Conservation (phyloP, 345 rosid species). For the Isatis tinctoria region DNA sequence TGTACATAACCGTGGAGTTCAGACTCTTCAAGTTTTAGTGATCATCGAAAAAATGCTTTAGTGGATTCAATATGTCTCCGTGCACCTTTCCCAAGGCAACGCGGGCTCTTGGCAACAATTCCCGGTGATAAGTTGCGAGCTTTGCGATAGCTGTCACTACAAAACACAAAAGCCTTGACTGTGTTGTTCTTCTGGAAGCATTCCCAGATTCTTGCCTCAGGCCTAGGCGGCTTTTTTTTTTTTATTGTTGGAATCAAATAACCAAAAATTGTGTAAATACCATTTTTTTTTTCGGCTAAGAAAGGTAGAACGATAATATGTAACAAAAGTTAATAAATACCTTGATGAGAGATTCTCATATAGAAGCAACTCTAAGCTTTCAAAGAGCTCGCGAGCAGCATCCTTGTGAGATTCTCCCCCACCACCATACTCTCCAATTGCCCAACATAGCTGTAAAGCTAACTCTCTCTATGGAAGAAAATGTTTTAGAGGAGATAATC, state of each 20-base stretch:
- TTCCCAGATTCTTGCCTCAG: constrained; percentile 55
- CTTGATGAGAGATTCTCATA: constrained; percentile 92
- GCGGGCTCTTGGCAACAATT: constrained; percentile 85
- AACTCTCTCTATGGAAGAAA: constrained; percentile 57
- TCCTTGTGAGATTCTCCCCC: constrained; percentile 86
- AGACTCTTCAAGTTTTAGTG: not conserved
- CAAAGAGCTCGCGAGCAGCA: constrained; percentile 96
- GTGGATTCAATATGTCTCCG: not conserved
- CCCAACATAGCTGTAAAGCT: constrained; percentile 96
- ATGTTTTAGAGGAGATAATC: not conserved
- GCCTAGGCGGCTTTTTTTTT: constrained; percentile 62
- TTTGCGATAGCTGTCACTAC: constrained; percentile 91
- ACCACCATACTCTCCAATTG: constrained; percentile 96
- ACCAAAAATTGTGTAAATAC: not conserved
- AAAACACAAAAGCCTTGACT: constrained; percentile 89
- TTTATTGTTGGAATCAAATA: constrained; percentile 18
- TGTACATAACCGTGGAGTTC: not conserved
- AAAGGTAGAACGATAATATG: not conserved
- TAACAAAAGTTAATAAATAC: constrained; percentile 30
- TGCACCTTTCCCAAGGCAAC: constrained; percentile 92
- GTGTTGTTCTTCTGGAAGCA: constrained; percentile 53
- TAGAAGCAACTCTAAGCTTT: constrained; percentile 83
- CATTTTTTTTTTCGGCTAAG: not conserved
- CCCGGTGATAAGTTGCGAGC: constrained; percentile 82
- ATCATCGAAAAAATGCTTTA: not conserved